Evolutionary conservation across 345 rosid genomes (phyloP), one percentile per base, ranked within the genome.

Genomic region (Eutrema heterophyllum): DNA sequence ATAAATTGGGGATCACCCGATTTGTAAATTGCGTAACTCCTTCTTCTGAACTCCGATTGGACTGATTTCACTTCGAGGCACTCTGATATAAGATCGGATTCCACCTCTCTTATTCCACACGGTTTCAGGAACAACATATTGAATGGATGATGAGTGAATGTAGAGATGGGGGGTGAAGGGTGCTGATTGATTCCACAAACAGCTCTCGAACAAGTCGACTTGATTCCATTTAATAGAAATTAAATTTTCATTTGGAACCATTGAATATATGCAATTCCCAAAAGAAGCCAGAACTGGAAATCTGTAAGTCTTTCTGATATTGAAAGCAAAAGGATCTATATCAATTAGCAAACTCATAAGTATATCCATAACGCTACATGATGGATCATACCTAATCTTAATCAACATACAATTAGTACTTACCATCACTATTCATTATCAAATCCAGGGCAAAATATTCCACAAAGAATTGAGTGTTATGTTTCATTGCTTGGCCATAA

Each of bases 401-500:
- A 21, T 35, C 2, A n/a, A 21, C 45, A 5, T 46, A 27, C 52
- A 33, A 33, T 32, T 64, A 26, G 27, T 21, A 36, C 76, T 62
- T 83, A 91, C 98, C 98, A 75, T 94, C 98, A 67, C 73, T 74
- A 63, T 40, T 79, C 93, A 91, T 91, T 16, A 94, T 21, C 39
- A 94, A 81, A 81, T 94, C 97, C 85, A 94, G 74, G 55, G 98
- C 97, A 84, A 94, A 94, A 80, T 94, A 94, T 74, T 94, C 98
- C 72, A 91, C 97, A 63, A 91, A 94, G 79, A 94, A 94, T 21
- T 94, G 92, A 16, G 97, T 94, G 79, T 91, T 92, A 67, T 94
- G 97, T 82, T 84, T 91, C 99, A 89, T 91, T 36, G 98, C 98
- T 85, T 94, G 97, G 73, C 98, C 97, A 86, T 89, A 94, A 54